Conservation (phyloP, 768 basidiomycete genomes). For the Tylopilus intermedius region DNA sequence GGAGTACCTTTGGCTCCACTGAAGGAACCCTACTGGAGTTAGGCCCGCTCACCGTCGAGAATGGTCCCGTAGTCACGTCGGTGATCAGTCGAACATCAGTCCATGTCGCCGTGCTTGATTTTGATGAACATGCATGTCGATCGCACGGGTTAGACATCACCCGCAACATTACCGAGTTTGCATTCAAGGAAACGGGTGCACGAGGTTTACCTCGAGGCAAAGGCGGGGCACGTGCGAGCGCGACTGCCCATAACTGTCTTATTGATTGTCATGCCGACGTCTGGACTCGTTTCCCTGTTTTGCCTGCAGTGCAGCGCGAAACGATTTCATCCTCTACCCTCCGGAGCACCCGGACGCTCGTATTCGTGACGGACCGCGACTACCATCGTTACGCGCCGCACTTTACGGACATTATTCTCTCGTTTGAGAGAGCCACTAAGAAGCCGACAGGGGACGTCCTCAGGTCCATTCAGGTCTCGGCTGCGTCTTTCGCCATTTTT, state of each 20-base stretch:
- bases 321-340: slow-evolving; percentile 35
- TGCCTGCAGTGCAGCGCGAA: slow-evolving; percentile 46
- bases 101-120: slow-evolving; percentile 41
- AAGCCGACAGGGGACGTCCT: slow-evolving; percentile 50
- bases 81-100: slow-evolving; percentile 38
- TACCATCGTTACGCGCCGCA: slow-evolving; percentile 36
- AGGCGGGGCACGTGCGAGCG: background rate
- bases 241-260: slow-evolving; percentile 43
- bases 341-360: slow-evolving; percentile 33
- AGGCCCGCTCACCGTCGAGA: slow-evolving; percentile 19
- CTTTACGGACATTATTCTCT: slow-evolving; percentile 40
- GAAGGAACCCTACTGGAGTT: slow-evolving; percentile 40
- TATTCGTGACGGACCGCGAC: slow-evolving; percentile 41
- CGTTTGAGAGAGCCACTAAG: slow-evolving; percentile 45
- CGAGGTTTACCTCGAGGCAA: slow-evolving; percentile 7
- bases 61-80: slow-evolving; percentile 38
- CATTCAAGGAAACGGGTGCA: slow-evolving; percentile 43
- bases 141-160: slow-evolving; percentile 51
- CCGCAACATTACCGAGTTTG: slow-evolving; percentile 51
- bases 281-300: slow-evolving; percentile 58
- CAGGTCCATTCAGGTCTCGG: slow-evolving; percentile 33
- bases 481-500: slow-evolving; percentile 30
- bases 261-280: slow-evolving; percentile 54
- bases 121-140: slow-evolving; percentile 25
- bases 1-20: slow-evolving; percentile 51